Evolutionary conservation across 164 flowering plant genomes (phyloP).

Genomic region (Magnolia kwangsiensis): DNA sequence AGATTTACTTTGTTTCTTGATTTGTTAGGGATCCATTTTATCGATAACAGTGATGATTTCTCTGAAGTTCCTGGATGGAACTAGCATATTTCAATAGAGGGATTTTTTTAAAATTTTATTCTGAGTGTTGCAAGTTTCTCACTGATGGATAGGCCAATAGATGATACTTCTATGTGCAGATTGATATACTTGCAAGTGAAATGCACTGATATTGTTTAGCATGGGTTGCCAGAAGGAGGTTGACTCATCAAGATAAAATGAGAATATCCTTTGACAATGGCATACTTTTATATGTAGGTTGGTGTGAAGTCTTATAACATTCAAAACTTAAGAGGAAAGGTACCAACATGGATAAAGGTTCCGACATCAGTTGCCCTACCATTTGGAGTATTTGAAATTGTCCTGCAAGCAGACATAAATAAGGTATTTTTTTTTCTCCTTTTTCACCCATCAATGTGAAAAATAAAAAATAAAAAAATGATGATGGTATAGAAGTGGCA

Average conservation of each 20-base stretch:
- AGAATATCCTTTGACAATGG: neutral
- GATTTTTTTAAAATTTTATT: too few species aligned
- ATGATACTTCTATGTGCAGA: neutral
- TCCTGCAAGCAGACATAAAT: constrained; percentile 22
- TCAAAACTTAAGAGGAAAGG: constrained; percentile 24
- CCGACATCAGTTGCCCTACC: constrained; percentile 34
- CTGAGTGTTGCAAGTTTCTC: neutral
- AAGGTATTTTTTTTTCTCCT: constrained; percentile 15
- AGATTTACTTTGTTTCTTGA: too few species aligned
- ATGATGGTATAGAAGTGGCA: neutral
- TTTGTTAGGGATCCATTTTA: too few species aligned
- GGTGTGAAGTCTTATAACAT: constrained; percentile 35
- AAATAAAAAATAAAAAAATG: neutral
- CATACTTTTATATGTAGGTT: constrained; percentile 20
- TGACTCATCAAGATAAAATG: neutral
- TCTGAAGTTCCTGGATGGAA: neutral
- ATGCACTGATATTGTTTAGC: neutral
- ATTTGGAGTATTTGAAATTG: constrained; percentile 34
- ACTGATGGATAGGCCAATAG: neutral
- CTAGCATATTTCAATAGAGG: neutral
- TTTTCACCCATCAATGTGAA: neutral
- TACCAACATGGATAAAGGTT: constrained; percentile 34
- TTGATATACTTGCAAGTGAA: neutral
- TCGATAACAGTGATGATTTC: too few species aligned
- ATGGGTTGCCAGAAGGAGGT: neutral